Evolutionary conservation across 306 rosid species (phyloP), one percentile per base, ranked within the genome.

Genomic region (Erythrophleum fordii): DNA sequence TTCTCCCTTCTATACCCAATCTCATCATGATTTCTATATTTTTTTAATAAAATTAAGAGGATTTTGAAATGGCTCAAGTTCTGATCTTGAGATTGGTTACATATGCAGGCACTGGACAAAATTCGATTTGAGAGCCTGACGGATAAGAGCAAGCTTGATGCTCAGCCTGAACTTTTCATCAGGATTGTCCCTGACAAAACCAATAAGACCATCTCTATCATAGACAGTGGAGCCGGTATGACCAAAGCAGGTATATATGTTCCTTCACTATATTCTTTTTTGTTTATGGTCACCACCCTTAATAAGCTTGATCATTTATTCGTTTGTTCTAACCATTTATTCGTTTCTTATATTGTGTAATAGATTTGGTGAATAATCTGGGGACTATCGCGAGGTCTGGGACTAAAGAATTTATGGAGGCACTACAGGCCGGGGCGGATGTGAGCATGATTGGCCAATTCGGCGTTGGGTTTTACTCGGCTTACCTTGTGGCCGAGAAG

Each of bases 391-490:
- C 93, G 8, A 86, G 88, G 71, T 90, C 93, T 0, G 91, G 93
- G 9, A 90, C 93, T 8, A 90, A 90, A 75, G 93, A 90, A 35
- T 90, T 87, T 75, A 87, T 90, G 93, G 91, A 90, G 45, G 93
- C 93, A 5, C 73, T 87, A 66, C 89, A 88, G 14, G 88, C 91
- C 0, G 91, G 93, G 6, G 91, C 93, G 0, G 93, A 90, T 44
- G 91, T 90, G 8, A 87, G 90, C 85, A 90, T 90, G 93, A 90
- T 90, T 26, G 93, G 93, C 2, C 93, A 90, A 82, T 90, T 90
- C 6, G 91, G 93, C 37, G 91, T 90, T n/a, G 93, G 93, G 0
- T 90, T 90, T 56, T 90, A 90, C 78, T 90, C 91, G 1, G 88
- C 91, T 0, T 90, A 90, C 64, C 93, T 90, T 58, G 93, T 90